Conservation (phyloP, 2,329 filamentous ascomycete genomes). For the Exophiala sp. region DNA sequence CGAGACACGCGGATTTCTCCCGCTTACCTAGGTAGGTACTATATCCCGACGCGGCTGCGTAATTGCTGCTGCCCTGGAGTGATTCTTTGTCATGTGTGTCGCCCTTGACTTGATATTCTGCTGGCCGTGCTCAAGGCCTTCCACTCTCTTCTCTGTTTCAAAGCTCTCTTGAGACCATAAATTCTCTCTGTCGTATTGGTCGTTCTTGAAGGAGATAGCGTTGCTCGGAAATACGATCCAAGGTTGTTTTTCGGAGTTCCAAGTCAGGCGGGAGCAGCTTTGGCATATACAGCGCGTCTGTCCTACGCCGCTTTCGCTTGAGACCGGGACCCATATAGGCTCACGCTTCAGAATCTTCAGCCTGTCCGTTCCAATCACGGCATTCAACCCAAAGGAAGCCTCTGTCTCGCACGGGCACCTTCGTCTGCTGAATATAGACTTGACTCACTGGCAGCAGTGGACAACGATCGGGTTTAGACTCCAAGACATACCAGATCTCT, state of each 20-base stretch:
- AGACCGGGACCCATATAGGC: slow-evolving; percentile 32
- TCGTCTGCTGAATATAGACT: slow-evolving; percentile 15
- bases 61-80: too few species aligned
- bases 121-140: slow-evolving; percentile 1
- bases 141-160: slow-evolving; percentile 25
- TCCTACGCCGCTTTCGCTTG: slow-evolving; percentile 39
- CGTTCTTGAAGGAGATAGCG: slow-evolving; percentile 37
- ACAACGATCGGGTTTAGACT: slow-evolving; percentile 20
- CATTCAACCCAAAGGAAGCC: slow-evolving; percentile 22
- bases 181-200: slow-evolving; percentile 33
- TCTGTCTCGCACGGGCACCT: slow-evolving; percentile 24
- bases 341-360: slow-evolving; percentile 32
- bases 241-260: slow-evolving; percentile 35
- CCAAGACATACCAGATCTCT: slow-evolving; percentile 17
- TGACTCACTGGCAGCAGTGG: slow-evolving; percentile 25
- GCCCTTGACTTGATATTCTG: background rate
- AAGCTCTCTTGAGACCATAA: slow-evolving; percentile 35
- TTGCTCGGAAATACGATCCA: slow-evolving; percentile 38
- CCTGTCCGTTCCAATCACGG: slow-evolving; percentile 28
- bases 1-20: too few species aligned
- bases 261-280: slow-evolving; percentile 43
- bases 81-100: too few species aligned
- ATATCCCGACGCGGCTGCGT: too few species aligned
- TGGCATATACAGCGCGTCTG: slow-evolving; percentile 41
- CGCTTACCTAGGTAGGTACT: too few species aligned